A percentile compares a stretch with the other conserved stretches of the same genome.
Conservation (phyloP, 495 filamentous ascomycete species). For the Hypoxylon trugodes region DNA sequence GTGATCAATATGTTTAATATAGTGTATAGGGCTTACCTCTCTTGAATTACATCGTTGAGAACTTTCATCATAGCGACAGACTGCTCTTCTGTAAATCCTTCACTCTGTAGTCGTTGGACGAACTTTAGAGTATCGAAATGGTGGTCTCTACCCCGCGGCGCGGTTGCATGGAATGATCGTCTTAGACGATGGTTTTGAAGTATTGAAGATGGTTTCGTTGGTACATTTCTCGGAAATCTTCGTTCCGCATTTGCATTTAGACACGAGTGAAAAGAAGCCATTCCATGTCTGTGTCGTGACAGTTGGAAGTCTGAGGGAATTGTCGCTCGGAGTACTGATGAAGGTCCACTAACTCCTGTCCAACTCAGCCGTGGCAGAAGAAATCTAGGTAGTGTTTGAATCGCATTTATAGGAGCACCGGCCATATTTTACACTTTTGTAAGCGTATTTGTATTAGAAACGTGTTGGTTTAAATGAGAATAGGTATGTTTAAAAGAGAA, state of each 20-base stretch:
- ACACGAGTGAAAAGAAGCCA: constrained; percentile 33
- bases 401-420: constrained; percentile 34
- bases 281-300: constrained; percentile 19
- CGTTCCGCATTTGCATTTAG: not conserved
- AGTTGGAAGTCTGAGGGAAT: constrained; percentile 30
- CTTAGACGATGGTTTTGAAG: constrained; percentile 41
- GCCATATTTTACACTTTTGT: constrained; percentile 40
- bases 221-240: not conserved
- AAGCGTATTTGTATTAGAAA: not conserved
- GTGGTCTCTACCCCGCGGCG: constrained; percentile 73
- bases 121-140: constrained; percentile 99
- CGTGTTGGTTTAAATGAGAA: not conserved
- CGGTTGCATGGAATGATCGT: constrained; percentile 75
- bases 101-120: constrained; percentile 85
- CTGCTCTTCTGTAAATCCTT: constrained; percentile 96
- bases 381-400: constrained; percentile 56
- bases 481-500: constrained; percentile 3
- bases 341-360: constrained; percentile 44
- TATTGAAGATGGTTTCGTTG: constrained; percentile 25
- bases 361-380: constrained; percentile 64
- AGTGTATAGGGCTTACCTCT: constrained; percentile 63
- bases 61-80: constrained; percentile 97
- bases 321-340: constrained; percentile 35
- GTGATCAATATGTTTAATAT: constrained; percentile 5
- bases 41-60: constrained; percentile 94